Evolutionary conservation across 257 asterid genomes (phyloP).

Genomic region (Solanum megistacrolobum): DNA sequence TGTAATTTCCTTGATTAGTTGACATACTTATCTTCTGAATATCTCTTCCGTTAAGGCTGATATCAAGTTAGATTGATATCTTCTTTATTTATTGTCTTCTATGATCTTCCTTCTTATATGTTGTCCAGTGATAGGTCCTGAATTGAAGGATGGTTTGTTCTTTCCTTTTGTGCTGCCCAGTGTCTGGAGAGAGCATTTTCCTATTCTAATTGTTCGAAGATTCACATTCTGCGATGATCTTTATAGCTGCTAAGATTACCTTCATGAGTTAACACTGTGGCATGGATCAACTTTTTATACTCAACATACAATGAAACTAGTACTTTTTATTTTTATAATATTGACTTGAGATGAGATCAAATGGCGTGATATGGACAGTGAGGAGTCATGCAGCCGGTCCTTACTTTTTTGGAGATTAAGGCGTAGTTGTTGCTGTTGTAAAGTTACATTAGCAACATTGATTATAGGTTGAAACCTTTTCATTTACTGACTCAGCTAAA

Average conservation of each 20-base stretch:
- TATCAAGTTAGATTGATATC: not conserved
- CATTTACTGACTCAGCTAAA: not conserved
- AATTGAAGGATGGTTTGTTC: not conserved
- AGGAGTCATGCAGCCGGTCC: not conserved
- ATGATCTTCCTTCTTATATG: not conserved
- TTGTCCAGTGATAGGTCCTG: not conserved
- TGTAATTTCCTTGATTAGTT: too few relatives aligned
- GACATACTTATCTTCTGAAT: too few relatives aligned
- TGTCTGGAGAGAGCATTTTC: not conserved
- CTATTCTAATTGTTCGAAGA: not conserved
- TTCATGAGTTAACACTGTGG: not conserved
- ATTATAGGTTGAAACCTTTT: not conserved
- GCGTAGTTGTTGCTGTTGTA: not conserved
- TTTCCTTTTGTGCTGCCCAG: not conserved
- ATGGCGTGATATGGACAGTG: not conserved
- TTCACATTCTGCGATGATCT: not conserved
- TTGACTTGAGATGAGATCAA: not conserved
- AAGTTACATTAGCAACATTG: too few relatives aligned
- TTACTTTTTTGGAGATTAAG: not conserved
- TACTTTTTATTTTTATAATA: too few relatives aligned
- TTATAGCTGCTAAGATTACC: not conserved
- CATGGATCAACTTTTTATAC: not conserved
- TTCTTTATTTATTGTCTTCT: not conserved
- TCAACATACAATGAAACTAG: not conserved
- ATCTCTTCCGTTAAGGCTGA: too few relatives aligned